Conservation (phyloP, 805 yeast genomes). For the Pichia occidentalis region DNA sequence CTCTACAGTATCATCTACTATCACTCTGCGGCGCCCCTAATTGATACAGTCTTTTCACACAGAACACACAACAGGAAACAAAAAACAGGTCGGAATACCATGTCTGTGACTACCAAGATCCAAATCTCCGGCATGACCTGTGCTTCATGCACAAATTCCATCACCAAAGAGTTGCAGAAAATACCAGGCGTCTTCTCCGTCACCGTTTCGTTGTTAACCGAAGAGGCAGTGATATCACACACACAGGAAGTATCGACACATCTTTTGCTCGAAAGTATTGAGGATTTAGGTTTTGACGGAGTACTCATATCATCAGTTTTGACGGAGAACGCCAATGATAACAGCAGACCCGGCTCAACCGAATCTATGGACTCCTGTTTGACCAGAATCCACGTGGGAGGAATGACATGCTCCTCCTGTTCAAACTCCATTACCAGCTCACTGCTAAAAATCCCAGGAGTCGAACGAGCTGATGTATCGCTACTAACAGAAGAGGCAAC, state of each 20-base stretch:
- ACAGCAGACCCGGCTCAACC: not conserved
- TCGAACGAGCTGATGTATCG: constrained; percentile 50
- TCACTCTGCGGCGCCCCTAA: no score
- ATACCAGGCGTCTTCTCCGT: constrained; percentile 31
- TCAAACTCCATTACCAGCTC: constrained; percentile 51
- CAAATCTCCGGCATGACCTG: constrained; percentile 72
- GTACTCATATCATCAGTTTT: constrained; percentile 8
- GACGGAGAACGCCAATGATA: not conserved
- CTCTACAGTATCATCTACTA: no score
- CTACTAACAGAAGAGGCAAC: constrained; percentile 69
- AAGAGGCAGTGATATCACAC: constrained; percentile 54
- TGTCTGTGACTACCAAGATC: constrained; percentile 9
- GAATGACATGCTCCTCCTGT: constrained; percentile 94
- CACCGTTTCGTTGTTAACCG: constrained; percentile 65
- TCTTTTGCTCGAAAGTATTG: constrained; percentile 37
- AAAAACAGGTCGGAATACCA: not conserved
- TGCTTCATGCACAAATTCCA: constrained; percentile 56
- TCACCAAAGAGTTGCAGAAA: constrained; percentile 38
- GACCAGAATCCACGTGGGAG: constrained; percentile 37
- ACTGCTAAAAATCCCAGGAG: constrained; percentile 19
- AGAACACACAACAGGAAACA: not conserved
- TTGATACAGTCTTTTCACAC: no score
- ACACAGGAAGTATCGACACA: constrained; percentile 24
- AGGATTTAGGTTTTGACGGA: constrained; percentile 42
- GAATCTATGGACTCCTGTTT: not conserved